Evolutionary conservation across 1,284 basidiomycete species (phyloP), one percentile per base, ranked within the genome.

Genomic region (Microstroma glucosiphilum): DNA sequence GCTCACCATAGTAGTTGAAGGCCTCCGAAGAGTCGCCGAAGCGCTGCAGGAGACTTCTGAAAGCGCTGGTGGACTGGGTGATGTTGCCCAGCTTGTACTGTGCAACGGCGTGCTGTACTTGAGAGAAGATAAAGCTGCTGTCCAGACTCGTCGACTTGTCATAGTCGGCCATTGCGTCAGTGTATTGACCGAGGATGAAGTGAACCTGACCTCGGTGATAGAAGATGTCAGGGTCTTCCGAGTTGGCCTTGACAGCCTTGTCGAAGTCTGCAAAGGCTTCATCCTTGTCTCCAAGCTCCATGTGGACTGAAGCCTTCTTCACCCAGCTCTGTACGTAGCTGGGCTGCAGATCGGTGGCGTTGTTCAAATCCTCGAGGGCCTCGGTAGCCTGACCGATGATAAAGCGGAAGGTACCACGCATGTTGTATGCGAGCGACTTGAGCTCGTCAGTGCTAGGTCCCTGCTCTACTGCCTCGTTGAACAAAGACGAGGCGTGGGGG

Each of bases 181-280:
- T 83, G 80, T 89, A 96, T 70, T 96, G 88, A 81, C 89, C 89
- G 83, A 93, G 90, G 80, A 98, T 96, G 82, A 97, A 98, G 80
- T 91, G 85, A 51, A 98, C 96, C 83, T 99, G 96, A 42, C 94
- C 96, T 70, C 94, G 91, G 82, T 99, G 96, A 82, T 99, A 99
- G 83, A 92, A 98, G 66, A 96, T 92, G 81, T 98, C 96, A 0
- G 94, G 88, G 81, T 98, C 92, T 58, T 87, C 82, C 6, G 88
- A 80, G 76, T 97, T 88, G 70, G 89, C 85, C 77, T 85, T 84
- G 75, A 93, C 89, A 0, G 96, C 96, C 65, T 88, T 84, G 62
- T 94, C 91, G 79, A 97, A 97, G 80, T 90, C 91, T 68, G 88
- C 85, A 81, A 97, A 92, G 1, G 93, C 90, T 67, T 86, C 86